These are phyloP conservation scores for Arthrinium phaeospermum DNA, from an alignment of 2,329 filamentous ascomycete species.

Conservation along the genomic window DNA sequence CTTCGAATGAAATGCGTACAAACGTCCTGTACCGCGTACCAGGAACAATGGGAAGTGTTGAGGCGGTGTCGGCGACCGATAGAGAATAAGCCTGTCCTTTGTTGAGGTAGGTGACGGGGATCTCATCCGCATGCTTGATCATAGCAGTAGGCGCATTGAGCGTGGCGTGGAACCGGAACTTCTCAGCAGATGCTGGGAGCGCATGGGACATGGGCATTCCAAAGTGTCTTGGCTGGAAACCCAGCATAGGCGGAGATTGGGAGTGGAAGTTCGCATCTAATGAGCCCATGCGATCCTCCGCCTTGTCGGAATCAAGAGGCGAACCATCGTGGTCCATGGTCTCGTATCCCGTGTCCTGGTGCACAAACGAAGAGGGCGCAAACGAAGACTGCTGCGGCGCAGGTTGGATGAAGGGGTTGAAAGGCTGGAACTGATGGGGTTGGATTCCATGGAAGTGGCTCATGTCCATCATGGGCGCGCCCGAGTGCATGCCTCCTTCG, in stretches of 20 bases:
- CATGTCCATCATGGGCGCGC: conserved; percentile 65
- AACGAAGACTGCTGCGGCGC: conserved; percentile 64
- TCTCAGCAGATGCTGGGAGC: conserved; percentile 64
- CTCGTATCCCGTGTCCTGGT: conserved; percentile 81
- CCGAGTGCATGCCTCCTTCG: conserved; percentile 66
- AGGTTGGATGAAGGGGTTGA: conserved; percentile 73
- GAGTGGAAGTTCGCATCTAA: conserved; percentile 68
- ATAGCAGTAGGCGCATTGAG: conserved; percentile 95
- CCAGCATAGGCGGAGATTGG: conserved; percentile 63
- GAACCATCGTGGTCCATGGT: conserved; percentile 78
- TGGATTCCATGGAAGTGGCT: conserved; percentile 62
- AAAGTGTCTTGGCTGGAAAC: conserved; percentile 59
- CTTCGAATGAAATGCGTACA: conserved; percentile 95
- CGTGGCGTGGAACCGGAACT: conserved; percentile 88
- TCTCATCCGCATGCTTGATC: conserved; percentile 88
- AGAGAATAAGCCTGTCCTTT: conserved; percentile 95
- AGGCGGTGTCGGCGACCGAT: conserved; percentile 78
- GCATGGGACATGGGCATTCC: conserved; percentile 51
- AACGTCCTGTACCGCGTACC: conserved; percentile 84
- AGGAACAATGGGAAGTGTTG: conserved; percentile 61
- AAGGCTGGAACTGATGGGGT: conserved; percentile 63
- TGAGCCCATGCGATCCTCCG: conserved; percentile 57
- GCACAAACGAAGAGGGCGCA: conserved; percentile 80
- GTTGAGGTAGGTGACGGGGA: conserved; percentile 97
- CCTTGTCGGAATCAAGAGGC: conserved; percentile 63